phyloP scores from a whole-genome alignment of 805 yeast genomes.

The Cyberlindnera suaveolens region DNA sequence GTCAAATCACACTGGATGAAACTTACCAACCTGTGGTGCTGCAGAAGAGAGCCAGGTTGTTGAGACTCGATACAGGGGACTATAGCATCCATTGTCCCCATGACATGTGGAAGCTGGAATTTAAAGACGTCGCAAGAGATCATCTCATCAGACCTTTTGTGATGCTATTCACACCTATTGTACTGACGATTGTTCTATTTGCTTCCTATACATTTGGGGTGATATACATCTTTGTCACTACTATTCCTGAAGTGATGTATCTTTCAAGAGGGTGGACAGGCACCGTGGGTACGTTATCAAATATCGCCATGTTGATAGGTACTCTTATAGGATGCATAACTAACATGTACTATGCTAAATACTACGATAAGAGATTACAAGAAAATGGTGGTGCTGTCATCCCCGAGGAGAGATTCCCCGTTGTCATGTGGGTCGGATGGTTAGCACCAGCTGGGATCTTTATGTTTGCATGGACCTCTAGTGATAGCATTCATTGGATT shows the following conservation, averaged over 20 bases:
- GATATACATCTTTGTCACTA: constrained; percentile 39
- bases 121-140: constrained; percentile 9
- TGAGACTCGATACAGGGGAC: constrained; percentile 7
- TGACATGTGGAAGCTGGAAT: constrained; percentile 15
- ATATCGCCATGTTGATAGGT: constrained; percentile 33
- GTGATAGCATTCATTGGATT: constrained; percentile 39
- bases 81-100: constrained; percentile 13
- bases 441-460: constrained; percentile 49
- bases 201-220: constrained; percentile 45
- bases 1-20: constrained; percentile 29
- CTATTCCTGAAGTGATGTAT: constrained; percentile 33
- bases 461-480: constrained; percentile 59
- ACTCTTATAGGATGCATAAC: constrained; percentile 27
- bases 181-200: constrained; percentile 36
- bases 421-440: constrained; percentile 42
- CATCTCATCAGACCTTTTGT: constrained; percentile 16
- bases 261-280: constrained; percentile 27
- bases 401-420: constrained; percentile 55
- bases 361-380: constrained; percentile 30
- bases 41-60: constrained; percentile 6
- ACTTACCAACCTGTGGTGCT: constrained; percentile 12
- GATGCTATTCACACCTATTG: constrained; percentile 24
- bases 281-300: constrained; percentile 28
- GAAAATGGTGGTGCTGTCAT: constrained; percentile 40
- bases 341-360: constrained; percentile 26